Evolutionary conservation across 495 filamentous ascomycete genomes (phyloP).

Genomic region (Peziza echinospora): DNA sequence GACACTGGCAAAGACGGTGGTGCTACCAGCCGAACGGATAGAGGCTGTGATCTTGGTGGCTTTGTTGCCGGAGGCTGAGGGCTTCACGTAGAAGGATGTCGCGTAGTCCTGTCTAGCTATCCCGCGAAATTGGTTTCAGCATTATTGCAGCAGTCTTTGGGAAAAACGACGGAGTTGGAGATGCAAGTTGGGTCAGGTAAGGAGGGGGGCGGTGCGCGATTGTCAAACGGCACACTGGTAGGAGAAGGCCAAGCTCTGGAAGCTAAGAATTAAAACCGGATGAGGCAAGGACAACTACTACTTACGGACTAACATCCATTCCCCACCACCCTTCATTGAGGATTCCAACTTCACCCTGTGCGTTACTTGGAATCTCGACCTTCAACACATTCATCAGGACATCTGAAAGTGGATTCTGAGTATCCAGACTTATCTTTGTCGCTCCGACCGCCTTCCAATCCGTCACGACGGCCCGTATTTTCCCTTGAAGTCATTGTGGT

Average conservation of each 20-base stretch:
- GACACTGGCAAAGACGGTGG: conserved; percentile 25
- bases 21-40: conserved; percentile 27
- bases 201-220: background rate
- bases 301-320: conserved; percentile 29
- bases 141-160: too few relatives aligned
- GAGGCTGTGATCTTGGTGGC: conserved; percentile 24
- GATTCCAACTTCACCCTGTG: conserved; percentile 29
- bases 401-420: conserved; percentile 28
- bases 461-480: too few relatives aligned
- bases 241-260: background rate
- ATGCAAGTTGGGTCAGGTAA: too few relatives aligned
- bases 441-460: conserved; percentile 34
- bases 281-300: too few relatives aligned
- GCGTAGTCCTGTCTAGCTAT: conserved; percentile 27
- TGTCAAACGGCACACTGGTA: background rate
- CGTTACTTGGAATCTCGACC: conserved; percentile 25
- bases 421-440: conserved; percentile 29
- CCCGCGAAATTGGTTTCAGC: background rate
- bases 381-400: conserved; percentile 37
- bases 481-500: too few relatives aligned
- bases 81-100: conserved; percentile 35
- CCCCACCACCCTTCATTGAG: conserved; percentile 40
- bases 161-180: too few relatives aligned
- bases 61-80: conserved; percentile 19
- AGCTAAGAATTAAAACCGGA: too few relatives aligned